Conservation (phyloP, 2,329 filamentous ascomycete genomes). For the Ampelomyces quisqualis region DNA sequence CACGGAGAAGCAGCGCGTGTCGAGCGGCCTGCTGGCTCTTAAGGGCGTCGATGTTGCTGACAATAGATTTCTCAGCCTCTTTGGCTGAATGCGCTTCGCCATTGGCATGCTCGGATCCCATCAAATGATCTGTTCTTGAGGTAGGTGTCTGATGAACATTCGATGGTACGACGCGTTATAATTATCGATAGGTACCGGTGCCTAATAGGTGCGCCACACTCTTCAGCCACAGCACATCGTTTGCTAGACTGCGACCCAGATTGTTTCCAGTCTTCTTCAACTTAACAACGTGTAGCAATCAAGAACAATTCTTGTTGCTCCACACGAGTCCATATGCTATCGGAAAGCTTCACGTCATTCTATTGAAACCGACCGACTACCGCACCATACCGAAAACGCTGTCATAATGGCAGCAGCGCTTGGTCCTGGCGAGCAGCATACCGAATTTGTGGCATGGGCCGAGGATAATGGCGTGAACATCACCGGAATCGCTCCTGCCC, state of each 20-base stretch:
- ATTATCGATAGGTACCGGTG: constrained; percentile 29
- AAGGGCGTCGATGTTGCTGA: not conserved
- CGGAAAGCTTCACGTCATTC: no score
- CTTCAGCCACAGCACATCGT: constrained; percentile 10
- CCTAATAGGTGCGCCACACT: constrained; percentile 25
- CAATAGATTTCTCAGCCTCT: constrained; percentile 12
- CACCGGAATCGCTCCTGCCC: constrained; percentile 65
- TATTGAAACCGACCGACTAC: no score
- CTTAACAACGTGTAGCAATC: no score
- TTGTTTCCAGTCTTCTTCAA: no score
- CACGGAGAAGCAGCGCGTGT: constrained; percentile 67
- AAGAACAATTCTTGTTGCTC: no score
- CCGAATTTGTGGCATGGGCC: constrained; percentile 69
- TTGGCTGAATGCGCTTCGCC: constrained; percentile 16
- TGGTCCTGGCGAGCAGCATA: constrained; percentile 44
- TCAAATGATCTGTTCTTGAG: not conserved
- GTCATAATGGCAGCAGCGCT: constrained; percentile 33
- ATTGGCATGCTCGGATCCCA: constrained; percentile 8
- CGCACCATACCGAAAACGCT: not conserved
- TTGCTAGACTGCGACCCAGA: constrained; percentile 5
- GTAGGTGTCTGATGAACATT: no score
- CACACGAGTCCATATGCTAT: no score
- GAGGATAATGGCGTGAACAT: constrained; percentile 63
- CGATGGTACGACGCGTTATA: constrained; percentile 9
- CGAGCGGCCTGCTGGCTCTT: not conserved